Percentiles rank a stretch among this genome's conserved stretches.
These are phyloP conservation scores for Dipteronia sinensis DNA, from an alignment of 345 rosid genomes.

Conservation along the genomic window DNA sequence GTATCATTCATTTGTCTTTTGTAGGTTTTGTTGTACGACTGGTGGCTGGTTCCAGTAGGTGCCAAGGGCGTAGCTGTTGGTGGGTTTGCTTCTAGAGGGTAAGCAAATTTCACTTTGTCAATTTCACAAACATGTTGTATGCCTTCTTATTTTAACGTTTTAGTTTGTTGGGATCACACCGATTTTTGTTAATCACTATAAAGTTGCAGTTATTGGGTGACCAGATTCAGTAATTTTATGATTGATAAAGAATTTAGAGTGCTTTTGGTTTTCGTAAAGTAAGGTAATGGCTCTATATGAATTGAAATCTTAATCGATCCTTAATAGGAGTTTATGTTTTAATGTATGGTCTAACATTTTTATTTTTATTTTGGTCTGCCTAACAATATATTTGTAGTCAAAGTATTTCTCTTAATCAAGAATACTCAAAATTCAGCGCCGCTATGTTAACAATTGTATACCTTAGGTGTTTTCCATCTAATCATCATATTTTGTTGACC, in stretches of 20 bases:
- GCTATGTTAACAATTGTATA: not conserved
- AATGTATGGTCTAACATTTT: not conserved
- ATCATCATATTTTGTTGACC: not conserved
- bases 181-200: not conserved
- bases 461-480: not conserved
- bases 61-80: constrained; percentile 36
- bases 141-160: not conserved
- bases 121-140: not conserved
- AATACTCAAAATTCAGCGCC: not conserved
- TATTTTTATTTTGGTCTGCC: not conserved
- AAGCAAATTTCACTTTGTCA: not conserved
- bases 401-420: not conserved
- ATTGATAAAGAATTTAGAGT: too few relatives aligned
- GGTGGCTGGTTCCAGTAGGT: constrained; percentile 41
- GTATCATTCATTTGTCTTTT: not conserved
- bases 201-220: not conserved
- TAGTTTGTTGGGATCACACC: not conserved
- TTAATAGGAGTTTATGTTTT: too few relatives aligned
- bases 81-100: constrained; percentile 42
- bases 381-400: not conserved
- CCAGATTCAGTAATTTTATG: too few relatives aligned
- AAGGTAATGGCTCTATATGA: too few relatives aligned
- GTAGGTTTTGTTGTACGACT: constrained; percentile 38
- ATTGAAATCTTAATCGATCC: too few relatives aligned
- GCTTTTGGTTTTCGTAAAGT: too few relatives aligned